A percentile compares a stretch with the other conserved stretches of the same genome.
Evolutionary conservation across 2,329 filamentous ascomycete genomes (phyloP).

Genomic region (Colletotrichum sp.): DNA sequence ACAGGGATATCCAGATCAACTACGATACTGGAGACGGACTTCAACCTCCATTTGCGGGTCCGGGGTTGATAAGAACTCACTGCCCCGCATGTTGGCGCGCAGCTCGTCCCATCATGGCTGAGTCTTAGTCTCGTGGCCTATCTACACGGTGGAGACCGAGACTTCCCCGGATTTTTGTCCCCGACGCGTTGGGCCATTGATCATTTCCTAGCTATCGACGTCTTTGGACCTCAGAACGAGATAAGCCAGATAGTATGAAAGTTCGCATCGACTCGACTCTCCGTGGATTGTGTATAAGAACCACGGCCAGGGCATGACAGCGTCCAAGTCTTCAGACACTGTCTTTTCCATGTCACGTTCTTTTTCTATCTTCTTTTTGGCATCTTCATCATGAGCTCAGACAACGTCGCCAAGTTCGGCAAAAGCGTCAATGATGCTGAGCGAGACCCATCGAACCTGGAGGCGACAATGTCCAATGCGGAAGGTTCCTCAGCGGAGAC

Average conservation of each 20-base stretch:
- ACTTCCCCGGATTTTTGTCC: neutral
- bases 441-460: neutral
- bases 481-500: neutral
- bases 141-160: neutral
- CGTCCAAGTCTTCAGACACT: neutral
- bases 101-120: neutral
- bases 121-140: neutral
- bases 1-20: neutral
- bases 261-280: neutral
- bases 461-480: neutral
- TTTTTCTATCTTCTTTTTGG: accelerated
- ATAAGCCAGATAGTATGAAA: neutral
- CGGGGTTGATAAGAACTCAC: neutral
- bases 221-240: neutral
- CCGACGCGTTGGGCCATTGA: neutral
- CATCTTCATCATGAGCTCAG: neutral
- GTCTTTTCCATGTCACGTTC: neutral
- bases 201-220: no score
- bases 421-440: neutral
- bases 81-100: neutral
- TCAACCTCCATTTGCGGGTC: conserved; percentile 11
- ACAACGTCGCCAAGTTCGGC: neutral
- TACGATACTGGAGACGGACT: neutral
- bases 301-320: neutral
- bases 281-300: neutral